Evolutionary conservation across 2,329 filamentous ascomycete genomes (phyloP), one percentile per base, ranked within the genome.

Genomic region (Nemania diffusa): DNA sequence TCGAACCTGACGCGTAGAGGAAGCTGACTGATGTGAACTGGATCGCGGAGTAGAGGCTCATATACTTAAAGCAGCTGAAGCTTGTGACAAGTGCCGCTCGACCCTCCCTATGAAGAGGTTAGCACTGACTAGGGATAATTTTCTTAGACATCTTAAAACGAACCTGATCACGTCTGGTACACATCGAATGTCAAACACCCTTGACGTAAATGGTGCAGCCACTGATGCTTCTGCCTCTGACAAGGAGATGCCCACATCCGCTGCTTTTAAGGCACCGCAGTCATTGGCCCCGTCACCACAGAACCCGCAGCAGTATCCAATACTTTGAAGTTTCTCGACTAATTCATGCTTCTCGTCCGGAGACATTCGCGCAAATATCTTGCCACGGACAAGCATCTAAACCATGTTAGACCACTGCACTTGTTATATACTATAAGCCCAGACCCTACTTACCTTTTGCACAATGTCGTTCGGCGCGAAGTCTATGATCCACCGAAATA

Each of bases 41-140:
- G 72, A 99, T 99, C n/a, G 96, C 95, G 2, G 94, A 98, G 83
- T 99, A 99, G 71, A 99, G 82, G 74, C 92, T 97, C 97, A 99
- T 99, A 81, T 97, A 99, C 83, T 98, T 99, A 87, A 99, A 99
- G 83, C 96, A 99, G 82, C 93, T 97, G 83, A 99, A 99, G 80
- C 94, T 97, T 13, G 96, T 99, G n/a, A 98, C 94, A 37, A 99
- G 86, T 37, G 97, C 93, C 22, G 95, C 95, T 69, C 97, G 90
- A 22, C 96, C 96, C 83, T 99, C 96, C 72, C 94, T 90, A 79
- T 40, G 48, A 42, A 20, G 22, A 32, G 29, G 51, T 73, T 61
- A 73, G 71, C 53, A 53, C 7, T 29, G 13, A 7, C 40, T 22
- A 9, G 32, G 13, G 20, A 40, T 7, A 20, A 13, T 1, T 5